Conservation (phyloP, 345 rosid species). For the Microcos paniculata region DNA sequence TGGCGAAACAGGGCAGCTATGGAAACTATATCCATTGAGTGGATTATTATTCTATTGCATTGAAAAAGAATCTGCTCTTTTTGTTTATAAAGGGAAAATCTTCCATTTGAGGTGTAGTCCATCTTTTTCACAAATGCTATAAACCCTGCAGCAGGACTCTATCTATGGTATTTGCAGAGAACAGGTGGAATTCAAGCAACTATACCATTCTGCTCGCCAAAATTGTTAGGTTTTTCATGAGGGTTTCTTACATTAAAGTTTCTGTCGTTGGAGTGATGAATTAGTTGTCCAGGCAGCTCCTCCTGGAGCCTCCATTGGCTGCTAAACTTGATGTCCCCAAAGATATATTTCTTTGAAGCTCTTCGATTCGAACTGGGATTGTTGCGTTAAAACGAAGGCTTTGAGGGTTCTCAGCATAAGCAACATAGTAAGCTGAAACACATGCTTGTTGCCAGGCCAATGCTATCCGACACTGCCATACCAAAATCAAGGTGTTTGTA, state of each 20-base stretch:
- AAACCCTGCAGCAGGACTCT: not conserved
- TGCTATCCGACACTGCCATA: conserved; percentile 60
- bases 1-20: not conserved
- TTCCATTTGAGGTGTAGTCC: not conserved
- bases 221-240: not conserved
- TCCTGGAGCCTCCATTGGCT: not conserved
- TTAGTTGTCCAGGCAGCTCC: not conserved
- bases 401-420: conserved; percentile 71
- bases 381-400: conserved; percentile 44
- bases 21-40: not conserved
- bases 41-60: not conserved
- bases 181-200: not conserved
- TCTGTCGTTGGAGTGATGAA: not conserved
- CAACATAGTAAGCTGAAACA: conserved; percentile 77
- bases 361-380: conserved; percentile 58
- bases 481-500: not conserved
- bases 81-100: not conserved
- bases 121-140: not conserved
- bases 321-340: conserved; percentile 40
- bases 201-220: not conserved
- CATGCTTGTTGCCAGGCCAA: conserved; percentile 81
- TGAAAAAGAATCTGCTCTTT: not conserved
- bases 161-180: conserved; percentile 11
- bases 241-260: not conserved
- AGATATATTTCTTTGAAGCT: conserved; percentile 59